A percentile compares a stretch with the other conserved stretches of the same genome.
phyloP scores from a whole-genome alignment of 768 basidiomycete genomes.

The Tylopilus felleus region DNA sequence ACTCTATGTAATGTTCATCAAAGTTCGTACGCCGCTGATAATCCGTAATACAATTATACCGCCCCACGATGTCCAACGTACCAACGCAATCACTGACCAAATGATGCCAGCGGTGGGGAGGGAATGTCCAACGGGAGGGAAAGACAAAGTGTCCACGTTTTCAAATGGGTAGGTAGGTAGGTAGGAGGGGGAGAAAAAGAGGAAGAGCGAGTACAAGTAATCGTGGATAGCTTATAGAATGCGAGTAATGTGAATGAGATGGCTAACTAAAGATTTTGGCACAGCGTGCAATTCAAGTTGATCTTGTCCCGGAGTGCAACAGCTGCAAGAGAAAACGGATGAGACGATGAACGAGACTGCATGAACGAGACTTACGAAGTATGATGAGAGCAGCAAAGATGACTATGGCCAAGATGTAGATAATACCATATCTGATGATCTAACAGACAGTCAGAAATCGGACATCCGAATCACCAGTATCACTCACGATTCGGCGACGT shows the following conservation, averaged over 20 bases:
- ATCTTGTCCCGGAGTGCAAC: conserved; percentile 57
- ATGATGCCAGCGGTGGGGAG: conserved; percentile 8
- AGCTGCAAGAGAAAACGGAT: conserved; percentile 38
- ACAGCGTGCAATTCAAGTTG: conserved; percentile 62
- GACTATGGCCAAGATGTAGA: conserved; percentile 68
- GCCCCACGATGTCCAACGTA: conserved; percentile 16
- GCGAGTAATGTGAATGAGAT: conserved; percentile 24
- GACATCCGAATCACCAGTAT: neutral
- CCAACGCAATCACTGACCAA: conserved; percentile 4
- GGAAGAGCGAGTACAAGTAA: conserved; percentile 26
- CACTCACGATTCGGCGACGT: conserved; percentile 82
- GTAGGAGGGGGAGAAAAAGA: neutral
- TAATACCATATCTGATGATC: conserved; percentile 80
- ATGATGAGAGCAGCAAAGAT: conserved; percentile 75
- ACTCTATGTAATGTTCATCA: conserved; percentile 9
- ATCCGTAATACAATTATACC: conserved; percentile 22
- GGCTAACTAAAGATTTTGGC: conserved; percentile 59
- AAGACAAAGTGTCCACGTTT: conserved; percentile 11
- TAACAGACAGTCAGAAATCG: conserved; percentile 28
- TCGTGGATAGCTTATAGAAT: conserved; percentile 30
- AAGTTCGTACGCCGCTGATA: conserved; percentile 22
- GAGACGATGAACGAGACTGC: conserved; percentile 6
- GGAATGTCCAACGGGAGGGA: conserved; percentile 11
- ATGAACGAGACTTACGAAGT: conserved; percentile 57
- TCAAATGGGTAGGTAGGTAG: too few species aligned